Evolutionary conservation across 1,284 basidiomycete species (phyloP).

Genomic region (Erythrobasidium hasegawianum): DNA sequence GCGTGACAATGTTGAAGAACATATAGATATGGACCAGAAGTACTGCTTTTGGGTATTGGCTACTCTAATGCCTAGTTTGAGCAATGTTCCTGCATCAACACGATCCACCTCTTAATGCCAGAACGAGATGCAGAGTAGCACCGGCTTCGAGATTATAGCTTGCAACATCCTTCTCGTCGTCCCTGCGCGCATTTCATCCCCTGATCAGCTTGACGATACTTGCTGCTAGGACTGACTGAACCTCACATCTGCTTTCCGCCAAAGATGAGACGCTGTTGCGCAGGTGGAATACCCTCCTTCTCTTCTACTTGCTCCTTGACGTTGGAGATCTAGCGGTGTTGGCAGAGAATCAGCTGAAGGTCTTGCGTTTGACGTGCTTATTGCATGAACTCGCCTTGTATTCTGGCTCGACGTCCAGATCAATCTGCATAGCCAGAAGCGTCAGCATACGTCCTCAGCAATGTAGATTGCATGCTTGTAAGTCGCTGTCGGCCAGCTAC

Average conservation of each 20-base stretch:
- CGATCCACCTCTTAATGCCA: constrained; percentile 81
- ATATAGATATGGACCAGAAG: too few species aligned
- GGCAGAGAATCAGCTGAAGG: neutral
- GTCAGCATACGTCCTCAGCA: too few species aligned
- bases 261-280: constrained; percentile 93
- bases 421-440: constrained; percentile 61
- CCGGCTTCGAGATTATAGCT: constrained; percentile 78
- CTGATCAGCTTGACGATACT: too few species aligned
- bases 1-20: too few species aligned
- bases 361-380: neutral
- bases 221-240: neutral
- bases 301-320: constrained; percentile 99
- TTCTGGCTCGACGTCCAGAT: constrained; percentile 89
- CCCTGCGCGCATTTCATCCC: constrained; percentile 47
- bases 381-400: constrained; percentile 65
- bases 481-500: too few species aligned
- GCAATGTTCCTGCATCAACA: neutral
- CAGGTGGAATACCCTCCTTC: constrained; percentile 96
- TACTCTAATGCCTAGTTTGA: too few species aligned
- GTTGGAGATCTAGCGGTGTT: constrained; percentile 30
- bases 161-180: constrained; percentile 80
- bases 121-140: constrained; percentile 82
- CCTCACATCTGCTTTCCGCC: constrained; percentile 93
- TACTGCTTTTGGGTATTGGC: too few species aligned
- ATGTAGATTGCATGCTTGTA: too few species aligned